A percentile compares a stretch with the other conserved stretches of the same genome.
These are phyloP conservation scores for Phytophthora meadii DNA, from an alignment of 352 stramenopile genomes.

Conservation along the genomic window DNA sequence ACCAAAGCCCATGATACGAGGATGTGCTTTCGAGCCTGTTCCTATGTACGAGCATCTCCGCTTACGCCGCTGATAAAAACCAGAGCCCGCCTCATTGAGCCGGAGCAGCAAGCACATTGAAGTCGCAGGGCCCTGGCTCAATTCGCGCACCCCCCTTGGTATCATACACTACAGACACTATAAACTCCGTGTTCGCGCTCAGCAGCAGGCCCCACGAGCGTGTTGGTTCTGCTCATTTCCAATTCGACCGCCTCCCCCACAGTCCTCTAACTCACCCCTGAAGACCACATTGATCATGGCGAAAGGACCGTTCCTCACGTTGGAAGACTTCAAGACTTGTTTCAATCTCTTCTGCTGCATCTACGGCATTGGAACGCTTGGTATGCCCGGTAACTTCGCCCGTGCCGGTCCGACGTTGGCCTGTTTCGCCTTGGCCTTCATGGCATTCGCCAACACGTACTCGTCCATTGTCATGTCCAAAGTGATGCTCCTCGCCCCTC, in stretches of 20 bases:
- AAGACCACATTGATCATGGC: conserved; percentile 12
- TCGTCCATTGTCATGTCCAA: conserved; percentile 61
- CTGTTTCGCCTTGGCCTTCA: conserved; percentile 57
- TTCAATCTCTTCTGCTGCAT: conserved; percentile 75
- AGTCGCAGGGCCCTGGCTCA: conserved; percentile 13
- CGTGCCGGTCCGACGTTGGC: conserved; percentile 55
- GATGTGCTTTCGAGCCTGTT: conserved; percentile 8
- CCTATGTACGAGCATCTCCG: conserved; percentile 1
- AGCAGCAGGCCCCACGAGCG: background rate
- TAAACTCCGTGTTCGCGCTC: background rate
- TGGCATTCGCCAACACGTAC: conserved; percentile 72
- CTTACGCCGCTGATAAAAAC: conserved; percentile 1
- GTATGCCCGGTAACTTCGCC: conserved; percentile 74
- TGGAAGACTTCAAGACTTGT: conserved; percentile 58
- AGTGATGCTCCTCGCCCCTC: conserved; percentile 58
- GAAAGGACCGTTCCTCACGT: conserved; percentile 47
- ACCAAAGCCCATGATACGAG: conserved; percentile 10
- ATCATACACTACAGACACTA: background rate
- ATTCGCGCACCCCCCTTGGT: background rate
- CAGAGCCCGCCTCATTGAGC: conserved; percentile 15
- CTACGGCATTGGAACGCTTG: conserved; percentile 73
- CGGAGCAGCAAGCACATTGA: conserved; percentile 8
- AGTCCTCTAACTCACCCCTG: conserved; percentile 1
- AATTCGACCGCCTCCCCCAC: conserved; percentile 10
- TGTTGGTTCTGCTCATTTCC: conserved; percentile 16